Percentiles rank a stretch among this genome's conserved stretches.
Evolutionary conservation across 805 yeast genomes (phyloP).

Genomic region (Metschnikowia kofuensis): DNA sequence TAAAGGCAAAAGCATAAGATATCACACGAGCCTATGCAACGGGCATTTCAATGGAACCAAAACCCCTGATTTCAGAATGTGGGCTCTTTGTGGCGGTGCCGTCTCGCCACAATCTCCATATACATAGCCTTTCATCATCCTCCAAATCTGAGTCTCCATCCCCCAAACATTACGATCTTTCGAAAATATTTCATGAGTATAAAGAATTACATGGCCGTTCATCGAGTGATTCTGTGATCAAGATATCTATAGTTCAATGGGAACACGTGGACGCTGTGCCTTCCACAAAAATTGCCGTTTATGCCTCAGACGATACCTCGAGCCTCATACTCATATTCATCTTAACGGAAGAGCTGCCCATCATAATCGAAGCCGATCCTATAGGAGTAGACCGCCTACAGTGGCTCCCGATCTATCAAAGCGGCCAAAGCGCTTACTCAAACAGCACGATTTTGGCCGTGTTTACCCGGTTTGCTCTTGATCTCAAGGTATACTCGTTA

Average conservation of each 20-base stretch:
- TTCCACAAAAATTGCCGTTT: constrained; percentile 31
- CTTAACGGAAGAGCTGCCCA: constrained; percentile 23
- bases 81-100: constrained; percentile 21
- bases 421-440: constrained; percentile 24
- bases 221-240: not conserved
- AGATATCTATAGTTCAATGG: constrained; percentile 1
- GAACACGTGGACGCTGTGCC: not conserved
- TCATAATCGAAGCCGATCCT: constrained; percentile 28
- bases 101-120: constrained; percentile 4
- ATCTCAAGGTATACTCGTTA: constrained; percentile 34
- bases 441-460: constrained; percentile 34
- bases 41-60: not conserved
- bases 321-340: constrained; percentile 25
- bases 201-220: not conserved
- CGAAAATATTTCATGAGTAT: constrained; percentile 1
- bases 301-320: constrained; percentile 17
- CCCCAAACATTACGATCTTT: constrained; percentile 7
- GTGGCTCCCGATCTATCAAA: constrained; percentile 32
- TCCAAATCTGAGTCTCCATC: not conserved
- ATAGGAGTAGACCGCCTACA: constrained; percentile 31
- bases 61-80: constrained; percentile 17
- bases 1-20: not conserved
- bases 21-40: no score
- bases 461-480: constrained; percentile 26
- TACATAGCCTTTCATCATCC: constrained; percentile 5